Conservation (phyloP, 106 monocot species). For the Dendrobium nobile region DNA sequence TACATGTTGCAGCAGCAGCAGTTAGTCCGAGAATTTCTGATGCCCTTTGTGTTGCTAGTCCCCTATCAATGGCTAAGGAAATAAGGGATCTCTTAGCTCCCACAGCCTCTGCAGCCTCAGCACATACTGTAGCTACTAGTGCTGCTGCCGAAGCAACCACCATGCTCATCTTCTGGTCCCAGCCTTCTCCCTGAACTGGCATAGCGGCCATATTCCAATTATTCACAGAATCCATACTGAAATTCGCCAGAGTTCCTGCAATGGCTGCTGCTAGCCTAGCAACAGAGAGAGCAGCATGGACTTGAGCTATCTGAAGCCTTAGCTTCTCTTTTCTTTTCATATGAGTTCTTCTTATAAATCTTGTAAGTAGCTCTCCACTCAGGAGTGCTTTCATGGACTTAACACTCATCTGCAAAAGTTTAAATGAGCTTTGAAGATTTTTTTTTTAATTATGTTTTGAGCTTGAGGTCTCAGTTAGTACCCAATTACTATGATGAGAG, state of each 20-base stretch:
- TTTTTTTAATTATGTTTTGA: neutral
- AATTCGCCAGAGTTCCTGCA: conserved; percentile 33
- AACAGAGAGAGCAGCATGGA: conserved; percentile 60
- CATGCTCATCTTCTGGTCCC: conserved; percentile 30
- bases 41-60: conserved; percentile 25
- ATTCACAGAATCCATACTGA: conserved; percentile 14
- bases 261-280: conserved; percentile 55
- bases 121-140: conserved; percentile 62
- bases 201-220: conserved; percentile 10
- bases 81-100: conserved; percentile 44
- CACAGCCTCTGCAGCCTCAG: conserved; percentile 55
- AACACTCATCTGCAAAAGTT: conserved; percentile 17
- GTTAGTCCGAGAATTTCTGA: conserved; percentile 43
- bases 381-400: conserved; percentile 32
- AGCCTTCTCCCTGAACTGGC: conserved; percentile 2
- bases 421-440: neutral
- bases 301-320: conserved; percentile 36
- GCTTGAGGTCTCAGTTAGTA: neutral
- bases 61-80: conserved; percentile 39
- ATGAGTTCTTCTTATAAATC: conserved; percentile 21
- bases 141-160: conserved; percentile 48
- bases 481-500: neutral
- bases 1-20: conserved; percentile 73
- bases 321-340: conserved; percentile 38
- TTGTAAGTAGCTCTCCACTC: conserved; percentile 20